A percentile compares a stretch with the other conserved stretches of the same genome.
These are phyloP conservation scores for Russula abietina DNA, from an alignment of 768 basidiomycete species.

Conservation along the genomic window DNA sequence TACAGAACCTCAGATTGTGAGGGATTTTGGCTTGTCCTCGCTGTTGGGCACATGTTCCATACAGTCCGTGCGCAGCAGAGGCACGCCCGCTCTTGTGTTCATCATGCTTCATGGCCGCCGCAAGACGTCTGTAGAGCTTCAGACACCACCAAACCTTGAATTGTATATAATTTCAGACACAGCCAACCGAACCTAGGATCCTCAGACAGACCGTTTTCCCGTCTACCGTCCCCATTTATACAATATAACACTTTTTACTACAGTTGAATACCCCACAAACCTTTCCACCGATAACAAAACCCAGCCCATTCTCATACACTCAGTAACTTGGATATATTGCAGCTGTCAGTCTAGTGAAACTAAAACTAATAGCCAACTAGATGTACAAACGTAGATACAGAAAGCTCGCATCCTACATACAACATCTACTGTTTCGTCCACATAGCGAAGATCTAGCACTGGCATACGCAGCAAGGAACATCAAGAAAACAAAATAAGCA, in stretches of 20 bases:
- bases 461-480: background rate
- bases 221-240: no score
- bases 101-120: background rate
- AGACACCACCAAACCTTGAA: background rate
- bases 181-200: no score
- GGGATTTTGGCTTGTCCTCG: background rate
- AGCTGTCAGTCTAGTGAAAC: conserved; percentile 1
- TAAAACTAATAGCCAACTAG: conserved; percentile 8
- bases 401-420: conserved; percentile 8
- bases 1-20: no score
- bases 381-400: conserved; percentile 23
- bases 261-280: background rate
- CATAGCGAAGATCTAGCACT: conserved; percentile 11
- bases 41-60: background rate
- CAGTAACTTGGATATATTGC: conserved; percentile 5
- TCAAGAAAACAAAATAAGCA: conserved; percentile 1
- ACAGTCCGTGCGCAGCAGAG: background rate
- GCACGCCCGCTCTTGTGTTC: background rate
- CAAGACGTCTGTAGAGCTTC: no score
- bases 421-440: conserved; percentile 8
- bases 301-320: background rate
- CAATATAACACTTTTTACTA: no score
- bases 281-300: background rate
- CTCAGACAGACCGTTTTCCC: no score
- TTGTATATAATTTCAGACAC: background rate